Conservation (phyloP, 139 green algal species). For the Marvania coccoides region DNA sequence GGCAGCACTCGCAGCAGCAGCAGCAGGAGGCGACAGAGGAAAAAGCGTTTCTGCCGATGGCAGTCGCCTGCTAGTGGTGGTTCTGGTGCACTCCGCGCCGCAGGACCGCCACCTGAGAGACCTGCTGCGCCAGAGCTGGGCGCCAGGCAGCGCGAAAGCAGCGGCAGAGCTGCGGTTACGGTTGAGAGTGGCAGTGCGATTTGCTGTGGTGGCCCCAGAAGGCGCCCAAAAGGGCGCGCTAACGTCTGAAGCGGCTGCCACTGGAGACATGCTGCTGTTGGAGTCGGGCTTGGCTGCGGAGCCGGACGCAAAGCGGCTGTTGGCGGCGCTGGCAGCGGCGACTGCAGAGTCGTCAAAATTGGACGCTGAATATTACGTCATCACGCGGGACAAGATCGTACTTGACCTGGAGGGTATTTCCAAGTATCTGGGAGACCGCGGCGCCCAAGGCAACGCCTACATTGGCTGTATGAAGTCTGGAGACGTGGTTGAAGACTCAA, state of each 20-base stretch:
- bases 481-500: slow-evolving; percentile 41
- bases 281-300: slow-evolving; percentile 20
- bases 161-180: not conserved
- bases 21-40: not conserved
- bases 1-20: not conserved
- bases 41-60: not conserved
- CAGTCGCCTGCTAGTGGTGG: not conserved
- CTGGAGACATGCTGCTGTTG: slow-evolving; percentile 37
- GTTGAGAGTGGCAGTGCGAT: not conserved
- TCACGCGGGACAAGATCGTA: slow-evolving; percentile 53
- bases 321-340: not conserved
- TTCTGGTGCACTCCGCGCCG: not conserved
- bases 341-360: not conserved
- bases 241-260: slow-evolving; percentile 20
- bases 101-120: not conserved
- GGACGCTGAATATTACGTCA: slow-evolving; percentile 70
- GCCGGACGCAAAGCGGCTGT: not conserved
- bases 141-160: not conserved
- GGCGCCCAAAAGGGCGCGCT: slow-evolving; percentile 12
- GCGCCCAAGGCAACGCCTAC: slow-evolving; percentile 52
- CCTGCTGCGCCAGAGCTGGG: not conserved
- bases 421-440: slow-evolving; percentile 29
- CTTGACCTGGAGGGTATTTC: slow-evolving; percentile 40
- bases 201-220: not conserved
- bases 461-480: slow-evolving; percentile 66